Percentiles rank a stretch among this genome's conserved stretches.
These are phyloP conservation scores for Eimeria mitis DNA, from an alignment of 169 alveolate species.

Conservation along the genomic window DNA sequence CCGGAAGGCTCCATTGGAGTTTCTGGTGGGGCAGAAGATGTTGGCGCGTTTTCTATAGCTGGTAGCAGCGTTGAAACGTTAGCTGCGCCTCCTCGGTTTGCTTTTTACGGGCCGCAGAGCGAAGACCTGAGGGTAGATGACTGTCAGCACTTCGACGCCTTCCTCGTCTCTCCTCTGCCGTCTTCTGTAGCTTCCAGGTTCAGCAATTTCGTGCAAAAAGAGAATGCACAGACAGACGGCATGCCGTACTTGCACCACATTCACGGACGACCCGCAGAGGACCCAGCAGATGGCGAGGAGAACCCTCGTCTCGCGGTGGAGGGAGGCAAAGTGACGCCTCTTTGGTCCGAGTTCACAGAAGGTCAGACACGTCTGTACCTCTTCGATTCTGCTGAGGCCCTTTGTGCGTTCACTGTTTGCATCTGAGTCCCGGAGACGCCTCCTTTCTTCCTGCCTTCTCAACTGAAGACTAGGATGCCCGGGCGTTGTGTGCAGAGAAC, in stretches of 20 bases:
- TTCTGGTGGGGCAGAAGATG: neutral
- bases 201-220: constrained; percentile 41
- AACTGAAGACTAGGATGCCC: neutral
- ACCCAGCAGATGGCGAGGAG: constrained; percentile 58
- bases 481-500: constrained; percentile 8
- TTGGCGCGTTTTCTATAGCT: neutral
- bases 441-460: neutral
- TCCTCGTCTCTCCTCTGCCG: constrained; percentile 71
- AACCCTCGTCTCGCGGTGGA: constrained; percentile 78
- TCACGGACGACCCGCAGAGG: constrained; percentile 52
- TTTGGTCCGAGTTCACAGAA: constrained; percentile 69
- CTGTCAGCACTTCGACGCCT: constrained; percentile 68
- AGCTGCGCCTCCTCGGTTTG: constrained; percentile 11
- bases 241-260: constrained; percentile 74
- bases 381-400: neutral
- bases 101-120: constrained; percentile 60
- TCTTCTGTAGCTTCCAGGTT: constrained; percentile 44
- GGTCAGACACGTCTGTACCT: neutral
- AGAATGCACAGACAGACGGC: constrained; percentile 18
- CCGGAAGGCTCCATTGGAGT: neutral
- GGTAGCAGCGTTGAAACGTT: neutral
- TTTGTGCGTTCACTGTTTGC: too few species aligned
- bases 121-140: constrained; percentile 27
- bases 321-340: constrained; percentile 53
- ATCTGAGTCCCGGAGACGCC: neutral